phyloP scores from a whole-genome alignment of 345 rosid species.

The Brassica incana region DNA sequence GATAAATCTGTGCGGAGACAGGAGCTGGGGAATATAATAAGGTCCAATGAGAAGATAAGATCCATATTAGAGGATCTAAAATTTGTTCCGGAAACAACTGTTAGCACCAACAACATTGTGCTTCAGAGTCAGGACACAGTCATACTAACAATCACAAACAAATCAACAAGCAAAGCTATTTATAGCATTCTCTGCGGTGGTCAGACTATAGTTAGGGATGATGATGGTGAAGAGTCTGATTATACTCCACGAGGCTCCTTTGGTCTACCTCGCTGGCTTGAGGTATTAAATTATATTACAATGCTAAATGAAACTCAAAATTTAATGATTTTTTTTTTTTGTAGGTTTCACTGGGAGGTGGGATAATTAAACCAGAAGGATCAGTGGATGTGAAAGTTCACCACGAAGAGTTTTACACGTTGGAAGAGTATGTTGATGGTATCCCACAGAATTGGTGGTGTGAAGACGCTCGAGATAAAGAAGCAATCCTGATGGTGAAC shows the following conservation, averaged over 20 bases:
- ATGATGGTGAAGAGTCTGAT: slow-evolving; percentile 51
- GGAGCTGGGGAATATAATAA: slow-evolving; percentile 62
- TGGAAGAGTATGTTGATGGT: slow-evolving; percentile 84
- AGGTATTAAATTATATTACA: slow-evolving; percentile 51
- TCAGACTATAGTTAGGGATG: slow-evolving; percentile 56
- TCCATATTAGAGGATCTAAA: slow-evolving; percentile 54
- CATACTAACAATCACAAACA: slow-evolving; percentile 67
- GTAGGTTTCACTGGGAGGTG: slow-evolving; percentile 77
- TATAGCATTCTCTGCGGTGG: slow-evolving; percentile 66
- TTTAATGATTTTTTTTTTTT: neutral
- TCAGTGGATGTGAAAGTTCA: slow-evolving; percentile 61
- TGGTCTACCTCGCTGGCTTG: slow-evolving; percentile 94
- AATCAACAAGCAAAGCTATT: slow-evolving; percentile 51
- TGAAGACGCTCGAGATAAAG: slow-evolving; percentile 89
- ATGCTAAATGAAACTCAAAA: slow-evolving; percentile 5
- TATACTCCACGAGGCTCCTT: slow-evolving; percentile 63
- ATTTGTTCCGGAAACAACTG: slow-evolving; percentile 59
- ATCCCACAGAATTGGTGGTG: slow-evolving; percentile 91
- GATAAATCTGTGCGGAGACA: slow-evolving; percentile 90
- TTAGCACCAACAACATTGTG: slow-evolving; percentile 61
- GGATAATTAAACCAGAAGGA: slow-evolving; percentile 66
- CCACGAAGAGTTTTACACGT: slow-evolving; percentile 72
- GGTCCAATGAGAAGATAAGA: slow-evolving; percentile 53
- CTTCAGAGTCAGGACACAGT: slow-evolving; percentile 84
- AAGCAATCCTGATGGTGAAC: slow-evolving; percentile 56